Evolutionary conservation across 129 eudicot species (phyloP), one percentile per base, ranked within the genome.

Genomic region (Arctium lappa): DNA sequence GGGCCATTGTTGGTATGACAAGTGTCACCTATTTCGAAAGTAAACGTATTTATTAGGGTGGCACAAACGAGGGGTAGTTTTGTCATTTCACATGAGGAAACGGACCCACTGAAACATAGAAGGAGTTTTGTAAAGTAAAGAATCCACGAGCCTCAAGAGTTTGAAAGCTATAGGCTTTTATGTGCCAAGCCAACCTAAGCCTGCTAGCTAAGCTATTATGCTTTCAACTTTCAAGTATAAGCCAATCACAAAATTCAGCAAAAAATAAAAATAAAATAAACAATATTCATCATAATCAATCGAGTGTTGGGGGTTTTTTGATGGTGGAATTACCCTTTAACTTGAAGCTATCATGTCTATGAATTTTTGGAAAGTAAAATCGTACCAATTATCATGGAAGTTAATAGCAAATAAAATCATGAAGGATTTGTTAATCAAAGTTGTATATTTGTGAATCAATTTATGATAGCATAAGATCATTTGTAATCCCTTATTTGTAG

Each of bases 21-120:
- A 81, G 88, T 78, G 50, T 50, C 69, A 36, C 30, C 76, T 73
- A 37, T 73, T 81, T 39, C 13, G 5, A 81, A 78, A 74, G 37
- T 73, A 72, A 79, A 77, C 63, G 27, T 69, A 79, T 86, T 84
- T 73, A 84, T 77, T 87, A 77, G 73, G 79, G 82, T 84, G 76
- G 82, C 81, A 65, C 53, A 29, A 60, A 39, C 30, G 37, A 63
- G 50, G 84, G 87, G 78, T 32, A 76, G n/a, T 69, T 76, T 79
- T 68, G 86, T 85, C 79, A 82, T 75, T 82, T 60, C 27, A n/a
- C 8, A 50, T 75, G 32, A 34, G 18, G 16, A 18, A 69, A 8
- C 44, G 80, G 86, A 53, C 44, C 74, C 78, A 8, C 71, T 7
- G 2, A 22, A 6, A 56, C 65, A 62, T 60, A 22, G 65, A 73